Base-by-base conservation (phyloP, 2,329 filamentous ascomycete genomes). In the Epichloe typhina region DNA sequence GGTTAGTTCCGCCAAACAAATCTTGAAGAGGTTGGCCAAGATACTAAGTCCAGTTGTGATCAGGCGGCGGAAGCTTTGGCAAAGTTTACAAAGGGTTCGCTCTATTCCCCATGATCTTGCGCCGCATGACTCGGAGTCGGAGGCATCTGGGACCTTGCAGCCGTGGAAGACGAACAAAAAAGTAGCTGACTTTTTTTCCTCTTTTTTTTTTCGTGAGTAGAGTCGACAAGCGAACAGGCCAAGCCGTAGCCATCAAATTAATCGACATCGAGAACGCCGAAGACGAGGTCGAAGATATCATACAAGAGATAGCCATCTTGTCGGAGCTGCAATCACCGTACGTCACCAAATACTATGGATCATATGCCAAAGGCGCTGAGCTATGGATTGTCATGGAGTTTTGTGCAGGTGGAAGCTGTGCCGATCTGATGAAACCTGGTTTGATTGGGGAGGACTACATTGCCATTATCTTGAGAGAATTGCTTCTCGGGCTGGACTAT, bases 381-480 rank as follows among this genome's bases (percentile, higher is more conserved):
- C 72, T 98, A 61, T 98, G 93, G 93, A 98, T 98, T 60, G 89
- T 97, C 66, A 98, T 98, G 93, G 93, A 98, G 68, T 98, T 93
- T 63, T 98, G 93, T 69, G 90, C 91, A 1, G 93, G 93, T 21
- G 93, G 93, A 4, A 97, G 91, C 69, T 97, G 93, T 64, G 89
- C 88, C 46, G 93, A 97, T 65, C 72, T 98, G 54, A 86, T 98
- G 84, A 95, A 95, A 71, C 89, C 93, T 0, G 93, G 93, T 23
- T 71, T 84, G 40, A 91, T 98, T 54, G 81, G 84, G 19, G 93
- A 98, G 69, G 89, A 95, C 58, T 96, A 97, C 66, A 97, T 98
- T 61, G 88, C 88, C 60, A 96, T 98, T 60, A 95, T 98, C 55
- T 74, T 96, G 50, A 79, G 88, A 53, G 93, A 98, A 71, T 71